phyloP scores from a whole-genome alignment of 164 flowering plant species.

The Chimonanthus praecox region DNA sequence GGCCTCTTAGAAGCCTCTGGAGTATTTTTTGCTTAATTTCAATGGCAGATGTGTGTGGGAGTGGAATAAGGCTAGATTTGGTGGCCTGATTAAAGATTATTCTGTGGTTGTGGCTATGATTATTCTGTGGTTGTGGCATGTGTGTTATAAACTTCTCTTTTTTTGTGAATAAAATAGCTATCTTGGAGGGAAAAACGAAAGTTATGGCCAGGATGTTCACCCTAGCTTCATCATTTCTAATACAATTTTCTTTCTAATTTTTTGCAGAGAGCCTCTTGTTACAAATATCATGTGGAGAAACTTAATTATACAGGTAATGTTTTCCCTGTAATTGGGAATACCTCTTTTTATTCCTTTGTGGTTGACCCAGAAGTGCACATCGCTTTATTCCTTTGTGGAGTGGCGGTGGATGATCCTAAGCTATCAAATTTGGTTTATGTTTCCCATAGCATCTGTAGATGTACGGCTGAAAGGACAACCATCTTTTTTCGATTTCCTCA shows the following conservation, averaged over 20 bases:
- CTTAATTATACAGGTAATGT: slow-evolving; percentile 65
- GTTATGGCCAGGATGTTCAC: neutral
- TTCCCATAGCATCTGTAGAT: neutral
- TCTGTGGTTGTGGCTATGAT: no score
- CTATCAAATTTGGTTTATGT: neutral
- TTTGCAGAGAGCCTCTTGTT: slow-evolving; percentile 79
- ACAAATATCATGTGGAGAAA: slow-evolving; percentile 99
- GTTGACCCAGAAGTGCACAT: neutral
- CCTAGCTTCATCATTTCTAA: neutral
- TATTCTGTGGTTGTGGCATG: neutral
- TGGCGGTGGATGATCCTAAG: neutral
- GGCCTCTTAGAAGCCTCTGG: no score
- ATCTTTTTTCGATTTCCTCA: neutral
- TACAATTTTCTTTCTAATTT: neutral
- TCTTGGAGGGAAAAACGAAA: neutral
- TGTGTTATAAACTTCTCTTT: neutral
- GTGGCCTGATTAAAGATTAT: no score
- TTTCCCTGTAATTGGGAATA: neutral
- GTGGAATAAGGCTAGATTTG: neutral
- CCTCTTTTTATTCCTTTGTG: neutral
- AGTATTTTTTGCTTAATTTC: no score
- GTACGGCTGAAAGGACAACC: neutral
- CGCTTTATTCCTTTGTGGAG: neutral
- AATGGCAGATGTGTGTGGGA: neutral
- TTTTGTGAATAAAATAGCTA: neutral